phyloP scores from a whole-genome alignment of 1,284 basidiomycete genomes.

The Mycosarcoma mackinlayi region DNA sequence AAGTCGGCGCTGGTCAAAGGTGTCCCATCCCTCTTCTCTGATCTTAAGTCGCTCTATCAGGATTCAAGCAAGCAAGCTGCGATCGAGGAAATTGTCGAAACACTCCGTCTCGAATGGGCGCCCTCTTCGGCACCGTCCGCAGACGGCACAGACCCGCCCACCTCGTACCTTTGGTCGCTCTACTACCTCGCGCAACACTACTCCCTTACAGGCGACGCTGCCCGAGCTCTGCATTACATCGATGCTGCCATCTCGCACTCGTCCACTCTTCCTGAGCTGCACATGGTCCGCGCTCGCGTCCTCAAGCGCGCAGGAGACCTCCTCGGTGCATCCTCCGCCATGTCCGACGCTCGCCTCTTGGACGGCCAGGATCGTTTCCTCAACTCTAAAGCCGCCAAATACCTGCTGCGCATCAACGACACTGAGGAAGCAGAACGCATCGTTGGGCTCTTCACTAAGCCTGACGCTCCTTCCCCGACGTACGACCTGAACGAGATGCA shows the following conservation, averaged over 20 bases:
- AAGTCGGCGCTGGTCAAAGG: constrained; percentile 81
- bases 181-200: constrained; percentile 95
- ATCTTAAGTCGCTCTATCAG: constrained; percentile 88
- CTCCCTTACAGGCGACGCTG: constrained; percentile 71
- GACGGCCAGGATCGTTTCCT: constrained; percentile 96
- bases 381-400: constrained; percentile 94
- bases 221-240: constrained; percentile 77
- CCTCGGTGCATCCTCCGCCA: constrained; percentile 78
- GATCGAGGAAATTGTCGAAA: constrained; percentile 77
- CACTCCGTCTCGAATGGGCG: constrained; percentile 50
- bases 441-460: constrained; percentile 64
- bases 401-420: constrained; percentile 80
- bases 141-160: constrained; percentile 75
- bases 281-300: constrained; percentile 83
- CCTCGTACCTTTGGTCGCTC: constrained; percentile 91
- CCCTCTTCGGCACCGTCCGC: constrained; percentile 20
- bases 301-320: constrained; percentile 88
- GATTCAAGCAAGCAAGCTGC: constrained; percentile 74
- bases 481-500: constrained; percentile 96
- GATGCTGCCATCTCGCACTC: constrained; percentile 81
- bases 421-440: constrained; percentile 71
- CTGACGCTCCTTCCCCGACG: constrained; percentile 75
- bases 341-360: constrained; percentile 84
- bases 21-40: constrained; percentile 91
- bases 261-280: constrained; percentile 91